A percentile compares a stretch with the other conserved stretches of the same genome.
These are phyloP conservation scores for Heritiera fomes DNA, from an alignment of 345 rosid genomes.

Conservation along the genomic window DNA sequence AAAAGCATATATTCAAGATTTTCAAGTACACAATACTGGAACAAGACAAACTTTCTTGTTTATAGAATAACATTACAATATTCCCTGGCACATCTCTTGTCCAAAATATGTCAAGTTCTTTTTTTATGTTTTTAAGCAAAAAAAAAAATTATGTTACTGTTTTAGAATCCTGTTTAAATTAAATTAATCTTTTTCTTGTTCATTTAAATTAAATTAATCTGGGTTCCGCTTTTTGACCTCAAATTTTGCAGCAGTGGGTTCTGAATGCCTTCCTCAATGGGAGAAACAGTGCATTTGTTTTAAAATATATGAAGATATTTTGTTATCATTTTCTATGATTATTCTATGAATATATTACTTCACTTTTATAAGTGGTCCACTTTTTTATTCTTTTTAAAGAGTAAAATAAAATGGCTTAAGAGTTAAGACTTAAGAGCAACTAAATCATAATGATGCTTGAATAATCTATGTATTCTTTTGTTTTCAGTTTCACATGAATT, in stretches of 20 bases:
- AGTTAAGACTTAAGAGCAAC: background rate
- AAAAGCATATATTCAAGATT: constrained; percentile 28
- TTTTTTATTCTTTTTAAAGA: background rate
- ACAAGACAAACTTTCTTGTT: constrained; percentile 24
- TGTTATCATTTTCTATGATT: constrained; percentile 14
- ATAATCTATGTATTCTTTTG: background rate
- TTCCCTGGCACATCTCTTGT: constrained; percentile 16
- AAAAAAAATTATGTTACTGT: no score
- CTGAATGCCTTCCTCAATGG: constrained; percentile 7
- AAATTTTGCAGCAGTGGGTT: background rate
- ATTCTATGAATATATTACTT: background rate
- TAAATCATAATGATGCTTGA: constrained; percentile 17
- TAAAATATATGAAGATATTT: constrained; percentile 7
- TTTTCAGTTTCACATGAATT: no score
- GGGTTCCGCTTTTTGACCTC: constrained; percentile 11
- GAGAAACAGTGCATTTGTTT: background rate
- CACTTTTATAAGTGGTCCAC: constrained; percentile 16
- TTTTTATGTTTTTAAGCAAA: background rate
- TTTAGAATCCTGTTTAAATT: background rate
- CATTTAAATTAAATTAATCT: background rate
- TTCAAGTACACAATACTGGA: constrained; percentile 26
- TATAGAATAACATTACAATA: constrained; percentile 10
- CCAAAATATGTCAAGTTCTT: background rate
- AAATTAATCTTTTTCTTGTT: background rate
- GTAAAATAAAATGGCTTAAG: constrained; percentile 16